These are phyloP conservation scores for Candida palmyrensis DNA, from an alignment of 805 yeast species.

Conservation along the genomic window DNA sequence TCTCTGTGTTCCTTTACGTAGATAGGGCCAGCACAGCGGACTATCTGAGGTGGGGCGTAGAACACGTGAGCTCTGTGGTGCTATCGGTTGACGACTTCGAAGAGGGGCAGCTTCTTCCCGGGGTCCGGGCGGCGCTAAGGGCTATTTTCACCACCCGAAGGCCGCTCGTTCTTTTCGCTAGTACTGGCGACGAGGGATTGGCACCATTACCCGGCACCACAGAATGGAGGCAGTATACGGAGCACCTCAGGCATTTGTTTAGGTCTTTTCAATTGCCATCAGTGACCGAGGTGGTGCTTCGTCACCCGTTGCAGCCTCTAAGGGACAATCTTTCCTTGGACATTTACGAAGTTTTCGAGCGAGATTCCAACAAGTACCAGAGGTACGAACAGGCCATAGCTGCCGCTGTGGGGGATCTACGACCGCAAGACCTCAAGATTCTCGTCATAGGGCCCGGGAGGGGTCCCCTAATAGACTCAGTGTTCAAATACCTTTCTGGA, in stretches of 20 bases:
- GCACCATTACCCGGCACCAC: too few species aligned
- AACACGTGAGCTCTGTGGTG: not conserved
- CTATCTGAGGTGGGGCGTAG: not conserved
- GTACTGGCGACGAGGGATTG: not conserved
- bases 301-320: conserved; percentile 71
- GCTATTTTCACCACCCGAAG: not conserved
- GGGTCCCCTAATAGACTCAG: conserved; percentile 66
- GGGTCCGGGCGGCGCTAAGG: not conserved
- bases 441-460: conserved; percentile 84
- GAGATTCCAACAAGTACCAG: conserved; percentile 63
- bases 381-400: conserved; percentile 62
- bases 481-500: conserved; percentile 5
- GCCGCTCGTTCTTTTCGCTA: conserved; percentile 1
- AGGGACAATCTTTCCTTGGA: conserved; percentile 48
- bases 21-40: not conserved
- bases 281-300: conserved; percentile 8
- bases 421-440: conserved; percentile 24
- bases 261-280: not conserved
- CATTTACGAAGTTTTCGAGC: conserved; percentile 67
- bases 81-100: not conserved
- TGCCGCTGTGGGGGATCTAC: conserved; percentile 40
- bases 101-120: not conserved
- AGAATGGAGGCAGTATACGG: not conserved
- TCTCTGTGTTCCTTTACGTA: conserved; percentile 3
- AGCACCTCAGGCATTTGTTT: not conserved